Percentiles rank a stretch among this genome's conserved stretches.
Conservation (phyloP, 179 eudicot species). For the Sideroxylon spinosum region DNA sequence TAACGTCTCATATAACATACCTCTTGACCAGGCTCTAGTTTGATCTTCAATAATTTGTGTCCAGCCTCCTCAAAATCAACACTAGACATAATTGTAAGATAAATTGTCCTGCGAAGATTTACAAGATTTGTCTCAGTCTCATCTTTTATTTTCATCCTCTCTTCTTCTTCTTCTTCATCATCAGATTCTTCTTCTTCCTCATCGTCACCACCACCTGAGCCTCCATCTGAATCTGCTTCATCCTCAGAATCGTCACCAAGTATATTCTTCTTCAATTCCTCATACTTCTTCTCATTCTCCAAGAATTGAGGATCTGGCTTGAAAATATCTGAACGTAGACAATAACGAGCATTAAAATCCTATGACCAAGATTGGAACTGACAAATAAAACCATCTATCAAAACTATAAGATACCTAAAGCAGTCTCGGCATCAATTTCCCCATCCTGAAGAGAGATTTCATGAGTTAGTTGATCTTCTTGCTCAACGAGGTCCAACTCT, state of each 20-base stretch:
- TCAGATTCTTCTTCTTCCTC: constrained; percentile 51
- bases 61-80: constrained; percentile 99
- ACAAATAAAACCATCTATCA: background rate
- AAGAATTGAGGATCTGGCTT: constrained; percentile 70
- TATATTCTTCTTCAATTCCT: constrained; percentile 69
- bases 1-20: constrained; percentile 28
- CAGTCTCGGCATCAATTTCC: constrained; percentile 65
- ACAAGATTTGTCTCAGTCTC: constrained; percentile 92
- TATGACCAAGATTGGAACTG: background rate
- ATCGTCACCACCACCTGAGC: constrained; percentile 62
- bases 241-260: constrained; percentile 91
- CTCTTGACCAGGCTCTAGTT: constrained; percentile 98
- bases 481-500: constrained; percentile 92
- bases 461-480: constrained; percentile 88
- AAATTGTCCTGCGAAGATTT: constrained; percentile 90
- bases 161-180: constrained; percentile 67
- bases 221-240: constrained; percentile 59
- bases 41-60: constrained; percentile 83
- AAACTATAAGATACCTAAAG: constrained; percentile 49
- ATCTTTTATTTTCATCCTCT: constrained; percentile 71
- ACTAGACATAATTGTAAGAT: constrained; percentile 94
- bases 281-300: constrained; percentile 76
- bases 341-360: constrained; percentile 4
- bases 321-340: constrained; percentile 61
- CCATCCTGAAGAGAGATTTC: constrained; percentile 69